Conservation (phyloP, 2,329 filamentous ascomycete species). For the Tympanopsis confertula region DNA sequence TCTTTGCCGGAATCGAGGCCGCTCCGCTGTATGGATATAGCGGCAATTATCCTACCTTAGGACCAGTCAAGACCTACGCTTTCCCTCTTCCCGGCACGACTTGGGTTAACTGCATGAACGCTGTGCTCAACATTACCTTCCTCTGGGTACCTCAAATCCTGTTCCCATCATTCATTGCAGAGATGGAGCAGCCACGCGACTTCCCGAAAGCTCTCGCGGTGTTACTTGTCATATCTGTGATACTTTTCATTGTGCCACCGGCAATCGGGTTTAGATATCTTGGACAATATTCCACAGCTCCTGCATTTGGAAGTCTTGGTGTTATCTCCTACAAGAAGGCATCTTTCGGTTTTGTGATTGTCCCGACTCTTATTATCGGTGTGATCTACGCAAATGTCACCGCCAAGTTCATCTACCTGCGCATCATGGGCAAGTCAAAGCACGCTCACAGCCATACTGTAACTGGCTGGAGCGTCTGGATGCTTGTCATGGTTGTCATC, state of each 20-base stretch:
- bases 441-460: slow-evolving; percentile 33
- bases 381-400: slow-evolving; percentile 36
- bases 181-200: slow-evolving; percentile 35
- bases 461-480: slow-evolving; percentile 34
- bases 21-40: slow-evolving; percentile 30
- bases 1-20: slow-evolving; percentile 32
- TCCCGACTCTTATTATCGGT: slow-evolving; percentile 33
- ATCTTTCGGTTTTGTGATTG: slow-evolving; percentile 36
- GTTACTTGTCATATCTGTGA: slow-evolving; percentile 25
- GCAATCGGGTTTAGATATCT: slow-evolving; percentile 35
- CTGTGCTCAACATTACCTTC: slow-evolving; percentile 35
- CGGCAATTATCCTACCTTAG: slow-evolving; percentile 28
- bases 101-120: slow-evolving; percentile 34
- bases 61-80: slow-evolving; percentile 30
- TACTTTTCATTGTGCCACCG: slow-evolving; percentile 35
- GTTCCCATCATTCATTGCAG: slow-evolving; percentile 36
- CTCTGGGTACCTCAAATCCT: slow-evolving; percentile 37
- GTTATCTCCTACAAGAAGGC: slow-evolving; percentile 30
- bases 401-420: slow-evolving; percentile 31
- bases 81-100: slow-evolving; percentile 31
- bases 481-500: slow-evolving; percentile 24
- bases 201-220: slow-evolving; percentile 36
- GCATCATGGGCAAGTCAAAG: slow-evolving; percentile 26
- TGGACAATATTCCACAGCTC: slow-evolving; percentile 34
- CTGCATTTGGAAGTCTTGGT: slow-evolving; percentile 33